Conservation (phyloP, 2,329 filamentous ascomycete species). For the Calonectria fujianensis region DNA sequence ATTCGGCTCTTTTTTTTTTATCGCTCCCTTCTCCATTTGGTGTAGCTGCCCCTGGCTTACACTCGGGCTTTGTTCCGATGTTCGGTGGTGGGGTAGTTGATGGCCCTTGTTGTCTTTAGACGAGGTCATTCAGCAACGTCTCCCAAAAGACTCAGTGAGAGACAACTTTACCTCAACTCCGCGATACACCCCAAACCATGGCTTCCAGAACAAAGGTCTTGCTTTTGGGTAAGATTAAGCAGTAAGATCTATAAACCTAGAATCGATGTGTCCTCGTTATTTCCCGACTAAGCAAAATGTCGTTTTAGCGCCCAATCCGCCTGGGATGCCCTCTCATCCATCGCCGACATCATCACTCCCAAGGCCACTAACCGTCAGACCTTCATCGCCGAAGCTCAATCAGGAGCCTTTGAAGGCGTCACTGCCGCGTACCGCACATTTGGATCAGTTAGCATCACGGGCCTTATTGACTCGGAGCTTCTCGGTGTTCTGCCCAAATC, state of each 20-base stretch:
- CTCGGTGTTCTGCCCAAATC: conserved; percentile 73
- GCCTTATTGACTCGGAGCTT: conserved; percentile 82
- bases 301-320: conserved; percentile 75
- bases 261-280: neutral
- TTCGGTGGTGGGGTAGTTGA: conserved; percentile 27
- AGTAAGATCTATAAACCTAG: conserved; percentile 55
- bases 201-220: conserved; percentile 61
- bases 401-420: conserved; percentile 80
- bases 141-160: neutral
- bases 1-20: conserved; percentile 1
- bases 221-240: conserved; percentile 62
- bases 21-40: conserved; percentile 14
- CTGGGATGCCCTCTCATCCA: conserved; percentile 76
- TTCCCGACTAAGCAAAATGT: neutral
- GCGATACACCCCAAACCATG: conserved; percentile 47
- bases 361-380: conserved; percentile 76
- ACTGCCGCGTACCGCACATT: conserved; percentile 83
- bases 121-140: neutral
- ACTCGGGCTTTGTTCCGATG: conserved; percentile 8
- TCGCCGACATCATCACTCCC: conserved; percentile 80
- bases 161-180: conserved; percentile 19
- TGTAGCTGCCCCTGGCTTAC: neutral
- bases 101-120: conserved; percentile 6
- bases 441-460: conserved; percentile 77
- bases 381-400: conserved; percentile 81